Evolutionary conservation across 2,329 filamentous ascomycete species (phyloP).

Genomic region (Verruconis gallopava): DNA sequence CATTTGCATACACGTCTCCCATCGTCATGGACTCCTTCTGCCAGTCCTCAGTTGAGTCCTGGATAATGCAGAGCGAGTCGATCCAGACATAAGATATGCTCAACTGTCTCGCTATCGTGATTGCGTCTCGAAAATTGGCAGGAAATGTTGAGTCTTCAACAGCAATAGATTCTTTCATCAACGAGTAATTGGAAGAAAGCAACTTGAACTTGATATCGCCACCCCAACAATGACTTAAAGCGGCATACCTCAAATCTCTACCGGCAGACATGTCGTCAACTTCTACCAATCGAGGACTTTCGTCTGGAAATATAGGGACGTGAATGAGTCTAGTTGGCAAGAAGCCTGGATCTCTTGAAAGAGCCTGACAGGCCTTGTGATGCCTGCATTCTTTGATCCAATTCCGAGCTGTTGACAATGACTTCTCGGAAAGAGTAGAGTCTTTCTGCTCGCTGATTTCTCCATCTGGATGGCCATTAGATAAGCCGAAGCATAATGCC

Average conservation of each 20-base stretch:
- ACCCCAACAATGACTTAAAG: constrained; percentile 5
- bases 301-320: no score
- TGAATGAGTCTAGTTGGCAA: no score
- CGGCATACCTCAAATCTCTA: neutral
- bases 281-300: no score
- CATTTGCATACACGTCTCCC: constrained; percentile 7
- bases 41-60: constrained; percentile 8
- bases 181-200: neutral
- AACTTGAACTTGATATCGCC: neutral
- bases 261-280: no score
- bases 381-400: no score
- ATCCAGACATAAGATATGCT: constrained; percentile 5
- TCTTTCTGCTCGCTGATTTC: no score
- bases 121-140: neutral
- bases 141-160: neutral
- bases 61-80: constrained; percentile 9
- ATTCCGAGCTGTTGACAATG: no score
- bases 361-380: no score
- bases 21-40: constrained; percentile 5
- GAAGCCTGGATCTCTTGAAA: no score
- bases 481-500: no score
- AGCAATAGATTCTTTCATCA: neutral
- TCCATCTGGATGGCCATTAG: no score
- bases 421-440: no score
- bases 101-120: constrained; percentile 1